These are phyloP conservation scores for Plenodomus lindquistii DNA, from an alignment of 2,329 filamentous ascomycete genomes.

Conservation along the genomic window DNA sequence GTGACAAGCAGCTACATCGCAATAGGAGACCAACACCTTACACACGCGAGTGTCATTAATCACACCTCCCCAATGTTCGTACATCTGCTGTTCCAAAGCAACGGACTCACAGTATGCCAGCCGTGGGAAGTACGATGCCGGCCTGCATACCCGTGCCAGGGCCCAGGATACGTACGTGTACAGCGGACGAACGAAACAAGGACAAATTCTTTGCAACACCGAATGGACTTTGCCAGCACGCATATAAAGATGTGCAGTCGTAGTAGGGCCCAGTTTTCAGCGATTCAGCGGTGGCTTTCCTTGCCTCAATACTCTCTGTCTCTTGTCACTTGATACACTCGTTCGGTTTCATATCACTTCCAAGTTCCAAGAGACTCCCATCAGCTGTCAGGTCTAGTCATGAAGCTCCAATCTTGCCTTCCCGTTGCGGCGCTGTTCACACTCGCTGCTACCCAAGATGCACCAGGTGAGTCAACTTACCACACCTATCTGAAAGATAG, in stretches of 20 bases:
- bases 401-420: conserved; percentile 25
- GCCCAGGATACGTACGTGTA: background rate
- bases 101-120: conserved; percentile 1
- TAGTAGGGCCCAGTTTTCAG: background rate
- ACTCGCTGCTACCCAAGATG: conserved; percentile 16
- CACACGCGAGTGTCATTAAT: background rate
- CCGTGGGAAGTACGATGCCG: conserved; percentile 23
- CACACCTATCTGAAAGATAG: background rate
- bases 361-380: background rate
- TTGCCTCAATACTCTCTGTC: background rate
- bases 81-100: background rate
- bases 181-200: background rate
- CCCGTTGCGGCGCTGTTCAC: conserved; percentile 12
- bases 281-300: background rate
- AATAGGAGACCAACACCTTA: background rate
- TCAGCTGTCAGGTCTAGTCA: conserved; percentile 3
- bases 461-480: conserved; percentile 16
- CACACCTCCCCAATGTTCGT: conserved; percentile 3
- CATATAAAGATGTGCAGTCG: background rate
- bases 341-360: background rate
- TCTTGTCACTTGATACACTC: background rate
- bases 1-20: background rate
- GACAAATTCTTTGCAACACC: background rate
- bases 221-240: conserved; percentile 1
- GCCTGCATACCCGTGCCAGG: conserved; percentile 20